Evolutionary conservation across 2,329 filamentous ascomycete species (phyloP), one percentile per base, ranked within the genome.

Genomic region (Fusarium stilboides): DNA sequence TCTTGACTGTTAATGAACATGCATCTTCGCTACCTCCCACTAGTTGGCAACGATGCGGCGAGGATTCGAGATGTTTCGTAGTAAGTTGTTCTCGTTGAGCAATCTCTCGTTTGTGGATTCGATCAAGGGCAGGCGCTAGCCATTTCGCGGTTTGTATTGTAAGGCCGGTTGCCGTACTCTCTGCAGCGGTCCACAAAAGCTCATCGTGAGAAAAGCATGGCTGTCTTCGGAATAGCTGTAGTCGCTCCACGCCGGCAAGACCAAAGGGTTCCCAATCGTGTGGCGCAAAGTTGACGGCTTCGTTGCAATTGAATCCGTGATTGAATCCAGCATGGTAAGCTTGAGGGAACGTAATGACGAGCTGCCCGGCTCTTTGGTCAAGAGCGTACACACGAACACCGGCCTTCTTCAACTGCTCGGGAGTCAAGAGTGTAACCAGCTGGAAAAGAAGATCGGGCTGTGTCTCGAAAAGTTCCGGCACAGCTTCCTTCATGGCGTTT

Each of bases 241-340:
- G 84, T 69, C 95, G 88, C 74, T 95, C 91, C 2, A 98, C 94
- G 1, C 96, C 94, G 28, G 90, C 87, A 57, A 95, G 90, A 3
- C 96, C 96, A 76, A 90, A 97, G 0, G 94, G 94, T 75, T 99
- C 96, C 96, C 96, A 99, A 74, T 99, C 96, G 28, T 85, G 86
- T 1, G 96, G 96, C 0, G 96, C 96, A 80, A 99, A 99, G 77
- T 99, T 99, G 72, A 99, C 96, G 7, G 96, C 96, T 79, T 99
- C 96, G 73, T 99, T 99, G 80, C 98, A 97, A 77, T 99, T 99
- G 84, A 99, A 99, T 0, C 92, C 96, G 74, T 99, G 96, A 75
- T 99, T 99, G 82, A 99, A 99, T 0, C 96, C 96, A 8, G 96
- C 95, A 77, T 99, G 96, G 74, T 98, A 99, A 1, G 96, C 96